phyloP scores from a whole-genome alignment of 352 stramenopile genomes.

The Peronospora tabacina region DNA sequence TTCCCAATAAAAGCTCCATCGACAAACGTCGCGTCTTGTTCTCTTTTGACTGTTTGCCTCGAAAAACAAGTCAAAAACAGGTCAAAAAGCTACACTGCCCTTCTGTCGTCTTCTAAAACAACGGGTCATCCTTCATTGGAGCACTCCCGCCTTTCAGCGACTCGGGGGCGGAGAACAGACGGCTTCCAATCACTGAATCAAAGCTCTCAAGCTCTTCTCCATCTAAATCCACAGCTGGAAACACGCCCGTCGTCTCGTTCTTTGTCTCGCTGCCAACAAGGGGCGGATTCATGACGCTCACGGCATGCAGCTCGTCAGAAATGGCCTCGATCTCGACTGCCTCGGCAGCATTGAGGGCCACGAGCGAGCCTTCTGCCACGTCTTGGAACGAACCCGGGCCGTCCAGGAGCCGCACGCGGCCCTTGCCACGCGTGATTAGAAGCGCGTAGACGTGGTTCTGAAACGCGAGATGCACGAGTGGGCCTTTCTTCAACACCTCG shows the following conservation, averaged over 20 bases:
- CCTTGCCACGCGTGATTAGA: slow-evolving; percentile 53
- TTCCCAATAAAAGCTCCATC: too few relatives aligned
- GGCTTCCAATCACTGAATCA: slow-evolving; percentile 30
- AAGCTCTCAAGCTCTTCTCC: slow-evolving; percentile 52
- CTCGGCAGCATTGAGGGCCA: slow-evolving; percentile 58
- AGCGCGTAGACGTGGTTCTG: slow-evolving; percentile 72
- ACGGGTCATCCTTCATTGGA: slow-evolving; percentile 73
- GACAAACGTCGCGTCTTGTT: too few relatives aligned
- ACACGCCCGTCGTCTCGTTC: slow-evolving; percentile 43
- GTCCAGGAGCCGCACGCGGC: slow-evolving; percentile 47
- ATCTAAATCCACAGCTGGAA: slow-evolving; percentile 61
- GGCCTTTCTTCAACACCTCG: slow-evolving; percentile 53
- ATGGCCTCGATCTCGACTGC: slow-evolving; percentile 43
- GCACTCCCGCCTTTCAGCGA: slow-evolving; percentile 68
- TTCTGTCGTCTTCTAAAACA: slow-evolving; percentile 42
- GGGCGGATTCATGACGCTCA: slow-evolving; percentile 81
- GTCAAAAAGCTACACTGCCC: neutral
- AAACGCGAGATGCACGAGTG: slow-evolving; percentile 50
- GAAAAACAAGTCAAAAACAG: too few relatives aligned
- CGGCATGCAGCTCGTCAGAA: slow-evolving; percentile 56
- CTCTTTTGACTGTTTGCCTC: too few relatives aligned
- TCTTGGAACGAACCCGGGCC: slow-evolving; percentile 29
- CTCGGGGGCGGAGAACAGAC: slow-evolving; percentile 65
- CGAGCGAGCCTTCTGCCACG: slow-evolving; percentile 41
- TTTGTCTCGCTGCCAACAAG: slow-evolving; percentile 49